Conservation (phyloP, 176 grass and related monocot genomes). For the Ensete glaucum region DNA sequence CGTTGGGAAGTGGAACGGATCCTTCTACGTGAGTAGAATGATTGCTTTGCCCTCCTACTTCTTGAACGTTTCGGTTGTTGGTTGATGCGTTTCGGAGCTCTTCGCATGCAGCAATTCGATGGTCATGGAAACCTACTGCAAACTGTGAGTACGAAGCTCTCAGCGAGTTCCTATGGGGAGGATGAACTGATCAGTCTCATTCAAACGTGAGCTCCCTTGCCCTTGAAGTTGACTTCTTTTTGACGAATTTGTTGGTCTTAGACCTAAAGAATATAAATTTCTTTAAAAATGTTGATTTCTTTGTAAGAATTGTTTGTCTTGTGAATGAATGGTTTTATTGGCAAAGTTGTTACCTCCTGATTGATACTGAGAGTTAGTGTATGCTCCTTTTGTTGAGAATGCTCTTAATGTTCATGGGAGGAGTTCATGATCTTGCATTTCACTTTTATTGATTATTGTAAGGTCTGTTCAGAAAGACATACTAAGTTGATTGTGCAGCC, state of each 20-base stretch:
- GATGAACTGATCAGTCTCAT: slow-evolving; percentile 77
- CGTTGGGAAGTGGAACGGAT: slow-evolving; percentile 74
- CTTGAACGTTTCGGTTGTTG: neutral
- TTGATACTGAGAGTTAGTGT: too few species aligned
- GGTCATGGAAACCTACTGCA: slow-evolving; percentile 52
- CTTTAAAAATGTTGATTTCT: neutral
- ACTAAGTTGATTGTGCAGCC: too few species aligned
- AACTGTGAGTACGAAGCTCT: slow-evolving; percentile 59
- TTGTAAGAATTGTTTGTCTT: neutral
- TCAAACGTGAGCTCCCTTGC: slow-evolving; percentile 52
- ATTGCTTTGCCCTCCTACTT: slow-evolving; percentile 1
- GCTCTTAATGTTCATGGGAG: too few species aligned
- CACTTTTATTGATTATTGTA: too few species aligned
- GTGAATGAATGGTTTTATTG: neutral
- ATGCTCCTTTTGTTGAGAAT: too few species aligned
- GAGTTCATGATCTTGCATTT: too few species aligned
- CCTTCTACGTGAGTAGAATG: slow-evolving; percentile 42
- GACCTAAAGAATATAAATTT: neutral
- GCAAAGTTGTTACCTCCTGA: too few species aligned
- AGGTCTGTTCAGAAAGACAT: too few species aligned
- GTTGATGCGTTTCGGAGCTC: neutral
- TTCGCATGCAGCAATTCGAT: slow-evolving; percentile 79
- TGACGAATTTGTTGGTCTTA: neutral
- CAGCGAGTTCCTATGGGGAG: slow-evolving; percentile 74
- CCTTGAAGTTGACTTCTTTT: neutral